phyloP scores from a whole-genome alignment of 148 eudicot genomes.

The Tetragonia tetragonoides region DNA sequence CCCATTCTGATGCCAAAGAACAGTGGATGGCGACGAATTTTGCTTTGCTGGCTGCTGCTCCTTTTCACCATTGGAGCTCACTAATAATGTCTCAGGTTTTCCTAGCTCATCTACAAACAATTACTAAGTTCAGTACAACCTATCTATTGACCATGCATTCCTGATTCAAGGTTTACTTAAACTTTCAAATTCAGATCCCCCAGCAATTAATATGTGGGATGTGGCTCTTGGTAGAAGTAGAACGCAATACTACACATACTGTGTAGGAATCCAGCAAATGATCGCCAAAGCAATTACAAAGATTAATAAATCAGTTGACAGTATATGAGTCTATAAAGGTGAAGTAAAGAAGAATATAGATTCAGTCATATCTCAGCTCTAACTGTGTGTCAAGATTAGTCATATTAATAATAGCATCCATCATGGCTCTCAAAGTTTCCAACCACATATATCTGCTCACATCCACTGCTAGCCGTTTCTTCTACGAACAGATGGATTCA shows the following conservation, averaged over 20 bases:
- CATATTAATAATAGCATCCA: background rate
- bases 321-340: background rate
- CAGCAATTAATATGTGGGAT: background rate
- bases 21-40: conserved; percentile 73
- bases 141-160: no score
- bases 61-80: conserved; percentile 29
- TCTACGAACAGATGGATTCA: background rate
- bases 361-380: background rate
- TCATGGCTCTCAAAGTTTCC: background rate
- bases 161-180: no score
- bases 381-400: background rate
- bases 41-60: conserved; percentile 21
- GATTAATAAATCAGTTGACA: conserved; percentile 2
- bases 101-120: conserved; percentile 43
- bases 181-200: no score
- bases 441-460: background rate
- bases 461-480: background rate
- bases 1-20: conserved; percentile 95
- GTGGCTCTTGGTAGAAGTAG: conserved; percentile 1
- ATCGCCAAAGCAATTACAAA: background rate
- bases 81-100: conserved; percentile 34
- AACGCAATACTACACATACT: background rate
- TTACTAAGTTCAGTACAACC: background rate
- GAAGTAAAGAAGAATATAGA: background rate
- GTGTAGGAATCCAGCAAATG: background rate